Base-by-base conservation (phyloP, 2,329 filamentous ascomycete species). In the Pseudogymnoascus sp. region DNA sequence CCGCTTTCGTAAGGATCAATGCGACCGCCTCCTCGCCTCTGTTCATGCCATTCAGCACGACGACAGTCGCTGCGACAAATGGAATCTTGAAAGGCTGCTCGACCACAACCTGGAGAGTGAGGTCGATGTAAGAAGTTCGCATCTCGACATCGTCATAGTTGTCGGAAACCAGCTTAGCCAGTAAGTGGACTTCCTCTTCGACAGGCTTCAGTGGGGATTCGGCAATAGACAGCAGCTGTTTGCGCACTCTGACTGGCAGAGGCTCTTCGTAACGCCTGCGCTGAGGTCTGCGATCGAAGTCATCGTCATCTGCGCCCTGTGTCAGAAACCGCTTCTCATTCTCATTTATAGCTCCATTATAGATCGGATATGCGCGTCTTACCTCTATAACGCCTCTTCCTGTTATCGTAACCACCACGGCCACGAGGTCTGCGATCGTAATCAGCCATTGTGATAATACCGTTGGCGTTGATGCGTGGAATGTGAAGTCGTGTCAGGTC, bases 1-100 rank as follows among this genome's bases (percentile, higher is more conserved):
- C 82, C 46, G 88, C 79, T 68, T 84, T 85, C 61, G 78, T 81
- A 68, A 97, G 79, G 18, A 96, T 79, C 67, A 91, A 85, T 38
- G 82, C 81, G 34, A 89, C 84, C 37, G 96, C 81, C 68, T 95
- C 89, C 4, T 89, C 81, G 18, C 59, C 62, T 46, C 62, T 61
- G 72, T 91, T 91, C 70, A 89, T 78, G 25, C 85, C 84, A 77
- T 97, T 97, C 68, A 88, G 84, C 63, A 91, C 84, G 64, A 96
- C 82, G 46, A 96, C 83, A 12, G 93, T 87, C 18, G 90, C 91
- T 8, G 93, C 92, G 38, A 96, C 83, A 73, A 97, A 97, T 0
- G 95, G 93, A n/a, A 92, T 96, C 81, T 97, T 97, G 75, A 99
- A 88, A 1, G 95, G 95, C 77, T 99, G 95, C 78, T 99, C 95